Evolutionary conservation across 2,329 filamentous ascomycete genomes (phyloP).

Genomic region (Plectosphaerella cucumerina): DNA sequence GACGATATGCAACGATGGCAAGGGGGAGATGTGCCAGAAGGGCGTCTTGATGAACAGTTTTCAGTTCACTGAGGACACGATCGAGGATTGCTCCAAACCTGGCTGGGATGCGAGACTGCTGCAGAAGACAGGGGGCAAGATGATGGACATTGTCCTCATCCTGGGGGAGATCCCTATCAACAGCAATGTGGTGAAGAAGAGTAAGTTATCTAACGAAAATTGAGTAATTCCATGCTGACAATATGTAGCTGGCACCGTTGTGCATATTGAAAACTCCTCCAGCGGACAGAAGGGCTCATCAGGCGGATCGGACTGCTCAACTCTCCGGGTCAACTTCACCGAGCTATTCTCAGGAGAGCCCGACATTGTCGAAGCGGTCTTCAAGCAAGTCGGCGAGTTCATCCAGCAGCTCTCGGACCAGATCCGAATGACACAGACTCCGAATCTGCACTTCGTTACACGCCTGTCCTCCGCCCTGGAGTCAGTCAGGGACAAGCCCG

Average conservation of each 20-base stretch:
- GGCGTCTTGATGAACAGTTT: slow-evolving; percentile 24
- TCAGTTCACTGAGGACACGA: slow-evolving; percentile 27
- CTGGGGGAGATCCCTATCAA: neutral
- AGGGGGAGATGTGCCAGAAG: slow-evolving; percentile 26
- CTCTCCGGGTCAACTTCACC: slow-evolving; percentile 28
- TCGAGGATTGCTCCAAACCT: slow-evolving; percentile 1
- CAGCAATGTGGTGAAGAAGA: neutral
- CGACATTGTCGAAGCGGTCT: slow-evolving; percentile 22
- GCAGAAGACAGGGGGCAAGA: neutral
- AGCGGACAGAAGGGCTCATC: no score
- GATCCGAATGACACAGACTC: neutral
- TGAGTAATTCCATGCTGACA: neutral
- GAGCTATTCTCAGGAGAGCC: slow-evolving; percentile 26
- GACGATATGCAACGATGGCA: slow-evolving; percentile 29
- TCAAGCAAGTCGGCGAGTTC: slow-evolving; percentile 15
- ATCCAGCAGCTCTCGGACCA: neutral
- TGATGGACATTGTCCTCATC: slow-evolving; percentile 31
- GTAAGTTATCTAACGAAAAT: neutral
- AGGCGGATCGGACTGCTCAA: slow-evolving; percentile 9
- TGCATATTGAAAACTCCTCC: neutral
- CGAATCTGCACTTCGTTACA: slow-evolving; percentile 14
- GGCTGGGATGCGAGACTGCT: slow-evolving; percentile 7
- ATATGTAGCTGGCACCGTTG: neutral
- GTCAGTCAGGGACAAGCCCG: slow-evolving; percentile 13
- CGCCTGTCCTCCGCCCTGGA: slow-evolving; percentile 20